These are phyloP conservation scores for Naganishia friedmannii DNA, from an alignment of 768 basidiomycete species.

Conservation along the genomic window DNA sequence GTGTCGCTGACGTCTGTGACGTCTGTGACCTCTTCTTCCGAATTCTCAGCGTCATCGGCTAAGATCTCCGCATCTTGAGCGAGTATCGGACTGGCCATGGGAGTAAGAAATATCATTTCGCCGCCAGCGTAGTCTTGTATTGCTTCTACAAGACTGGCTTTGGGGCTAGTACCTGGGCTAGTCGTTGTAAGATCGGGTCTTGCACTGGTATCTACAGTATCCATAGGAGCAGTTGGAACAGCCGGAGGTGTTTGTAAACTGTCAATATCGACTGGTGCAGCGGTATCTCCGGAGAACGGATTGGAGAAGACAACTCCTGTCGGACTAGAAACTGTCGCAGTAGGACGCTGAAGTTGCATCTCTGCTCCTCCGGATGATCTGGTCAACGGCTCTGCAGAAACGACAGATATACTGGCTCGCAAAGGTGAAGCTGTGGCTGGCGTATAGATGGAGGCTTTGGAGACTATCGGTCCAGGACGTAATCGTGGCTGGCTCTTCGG, in stretches of 20 bases:
- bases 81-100: neutral
- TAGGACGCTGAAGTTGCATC: too few species aligned
- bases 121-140: neutral
- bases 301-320: conserved; percentile 2
- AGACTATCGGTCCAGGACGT: conserved; percentile 3
- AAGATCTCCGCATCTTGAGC: neutral
- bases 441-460: conserved; percentile 1
- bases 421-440: conserved; percentile 6
- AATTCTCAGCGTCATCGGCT: neutral
- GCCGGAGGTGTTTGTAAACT: neutral
- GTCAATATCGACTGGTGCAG: neutral
- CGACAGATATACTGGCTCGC: conserved; percentile 2
- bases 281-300: neutral
- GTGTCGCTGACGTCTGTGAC: conserved; percentile 10
- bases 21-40: neutral
- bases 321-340: neutral
- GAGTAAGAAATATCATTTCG: neutral
- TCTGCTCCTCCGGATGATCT: neutral
- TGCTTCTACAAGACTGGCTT: neutral
- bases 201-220: neutral
- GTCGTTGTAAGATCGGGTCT: neutral
- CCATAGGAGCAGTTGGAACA: neutral
- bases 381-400: neutral
- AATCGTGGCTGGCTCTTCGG: neutral
- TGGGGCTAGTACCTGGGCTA: neutral